Evolutionary conservation across 75 land plant species (phyloP), one percentile per base, ranked within the genome.

Genomic region (Adiantum capillusveneris): DNA sequence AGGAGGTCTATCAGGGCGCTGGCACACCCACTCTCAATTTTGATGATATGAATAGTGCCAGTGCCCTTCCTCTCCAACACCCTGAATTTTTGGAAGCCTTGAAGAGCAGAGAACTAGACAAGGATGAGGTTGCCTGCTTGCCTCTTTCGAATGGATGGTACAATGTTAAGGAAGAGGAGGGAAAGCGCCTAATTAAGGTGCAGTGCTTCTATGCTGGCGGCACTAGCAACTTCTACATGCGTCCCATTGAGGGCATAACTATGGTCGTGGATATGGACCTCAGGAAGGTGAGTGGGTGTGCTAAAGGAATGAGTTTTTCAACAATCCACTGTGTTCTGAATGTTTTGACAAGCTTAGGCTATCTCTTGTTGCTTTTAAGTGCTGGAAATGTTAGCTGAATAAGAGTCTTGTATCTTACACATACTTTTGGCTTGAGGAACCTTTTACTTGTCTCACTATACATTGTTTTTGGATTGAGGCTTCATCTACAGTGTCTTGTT

Each of bases 191-290:
- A 26, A 68, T 74, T 26, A 87, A 87, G 65, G 70, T 91, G 0
- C 82, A 77, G 64, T 84, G 87, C 58, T 86, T 65, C 75, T 76
- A 76, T 29, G 31, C 25, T 31, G 65, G 75, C 29, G 92, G 69
- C 43, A 87, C 97, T 1, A 68, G 62, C 0, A 91, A 91, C 49
- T 79, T 84, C 71, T 91, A 87, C 83, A 79, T 91, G 97, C 58
- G 97, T 7, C 97, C 97, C 1, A 73, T 91, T 26, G 91, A 86
- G 64, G 97, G 97, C 0, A 66, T 91, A 12, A 82, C 81, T 11
- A 74, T 81, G 3, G 65, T 84, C 2, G 58, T 90, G 17, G 91
- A 90, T 58, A 14, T 90, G 64, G 80, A 79, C 42, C 42, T 67
- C 0, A 67, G 69, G 37, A 37, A 71, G 56, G 82, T 84, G 18